phyloP scores from a whole-genome alignment of 2,329 filamentous ascomycete genomes.

The Delphinella strobiligena region DNA sequence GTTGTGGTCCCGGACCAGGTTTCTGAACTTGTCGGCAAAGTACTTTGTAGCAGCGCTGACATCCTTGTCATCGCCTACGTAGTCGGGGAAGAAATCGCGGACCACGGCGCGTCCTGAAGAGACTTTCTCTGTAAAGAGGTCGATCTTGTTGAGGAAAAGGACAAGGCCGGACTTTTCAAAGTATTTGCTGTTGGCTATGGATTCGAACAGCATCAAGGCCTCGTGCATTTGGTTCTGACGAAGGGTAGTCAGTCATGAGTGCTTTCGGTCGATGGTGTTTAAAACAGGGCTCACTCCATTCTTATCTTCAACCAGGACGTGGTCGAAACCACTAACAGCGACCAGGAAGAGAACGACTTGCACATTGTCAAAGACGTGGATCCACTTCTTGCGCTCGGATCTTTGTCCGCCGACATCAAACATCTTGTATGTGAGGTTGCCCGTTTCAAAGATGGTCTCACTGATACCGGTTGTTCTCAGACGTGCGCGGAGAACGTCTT shows the following conservation, averaged over 20 bases:
- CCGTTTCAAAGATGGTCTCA: conserved; percentile 91
- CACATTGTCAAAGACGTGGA: conserved; percentile 97
- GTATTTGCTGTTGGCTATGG: conserved; percentile 61
- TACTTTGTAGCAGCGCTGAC: conserved; percentile 37
- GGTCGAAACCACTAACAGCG: conserved; percentile 94
- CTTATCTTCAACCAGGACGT: conserved; percentile 90
- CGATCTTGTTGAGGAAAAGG: conserved; percentile 65
- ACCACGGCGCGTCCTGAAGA: conserved; percentile 33
- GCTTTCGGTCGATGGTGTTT: neutral
- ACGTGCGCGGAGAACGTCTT: conserved; percentile 89
- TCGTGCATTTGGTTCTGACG: conserved; percentile 61
- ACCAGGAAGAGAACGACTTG: conserved; percentile 94
- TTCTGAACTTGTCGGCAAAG: conserved; percentile 39
- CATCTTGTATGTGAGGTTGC: conserved; percentile 90
- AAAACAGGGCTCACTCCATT: conserved; percentile 37
- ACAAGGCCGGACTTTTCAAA: conserved; percentile 64
- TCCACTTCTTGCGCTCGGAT: conserved; percentile 98
- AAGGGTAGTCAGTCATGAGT: conserved; percentile 2
- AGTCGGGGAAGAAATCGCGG: conserved; percentile 38
- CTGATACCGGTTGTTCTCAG: conserved; percentile 97
- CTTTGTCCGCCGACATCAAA: conserved; percentile 94
- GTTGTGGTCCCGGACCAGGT: conserved; percentile 36
- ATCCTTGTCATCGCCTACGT: conserved; percentile 30
- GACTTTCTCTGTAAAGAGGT: conserved; percentile 44
- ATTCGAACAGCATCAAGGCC: conserved; percentile 58